A percentile compares a stretch with the other conserved stretches of the same genome.
Conservation (phyloP, 2,329 filamentous ascomycete species). For the Diaporthe velutina region DNA sequence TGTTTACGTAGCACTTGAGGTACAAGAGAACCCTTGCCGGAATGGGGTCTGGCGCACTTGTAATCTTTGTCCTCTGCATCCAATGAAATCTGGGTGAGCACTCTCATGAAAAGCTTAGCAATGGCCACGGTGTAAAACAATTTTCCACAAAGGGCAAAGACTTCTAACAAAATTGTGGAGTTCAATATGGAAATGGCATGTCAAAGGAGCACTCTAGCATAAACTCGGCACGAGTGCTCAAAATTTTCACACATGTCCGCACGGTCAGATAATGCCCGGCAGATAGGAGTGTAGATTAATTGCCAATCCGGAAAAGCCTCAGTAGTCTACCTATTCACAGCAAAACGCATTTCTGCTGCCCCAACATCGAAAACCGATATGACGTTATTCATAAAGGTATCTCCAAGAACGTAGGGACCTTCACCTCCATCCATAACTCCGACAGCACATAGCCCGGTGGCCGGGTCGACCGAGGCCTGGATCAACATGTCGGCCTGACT, state of each 20-base stretch:
- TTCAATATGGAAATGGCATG: neutral
- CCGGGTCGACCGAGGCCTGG: neutral
- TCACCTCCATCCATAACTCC: slow-evolving; percentile 24
- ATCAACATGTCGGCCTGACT: slow-evolving; percentile 33
- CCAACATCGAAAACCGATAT: slow-evolving; percentile 36
- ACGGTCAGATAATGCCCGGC: neutral
- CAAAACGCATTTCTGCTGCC: slow-evolving; percentile 33
- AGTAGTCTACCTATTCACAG: slow-evolving; percentile 9
- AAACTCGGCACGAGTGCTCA: too few species aligned
- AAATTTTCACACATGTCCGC: neutral
- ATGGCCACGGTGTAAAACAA: neutral
- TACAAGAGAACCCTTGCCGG: neutral
- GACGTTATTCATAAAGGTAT: slow-evolving; percentile 38
- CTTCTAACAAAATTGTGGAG: neutral
- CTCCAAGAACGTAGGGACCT: slow-evolving; percentile 33
- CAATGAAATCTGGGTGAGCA: neutral
- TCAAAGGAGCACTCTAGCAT: too few species aligned
- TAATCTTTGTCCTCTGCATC: neutral
- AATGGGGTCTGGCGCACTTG: neutral
- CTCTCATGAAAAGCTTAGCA: too few species aligned
- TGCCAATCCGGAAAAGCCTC: neutral
- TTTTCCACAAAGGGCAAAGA: neutral
- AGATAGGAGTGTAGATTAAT: neutral
- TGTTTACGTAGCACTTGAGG: too few species aligned
- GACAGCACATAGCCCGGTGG: slow-evolving; percentile 5